Conservation (phyloP, 2,329 filamentous ascomycete genomes). For the Zarea fungicola region DNA sequence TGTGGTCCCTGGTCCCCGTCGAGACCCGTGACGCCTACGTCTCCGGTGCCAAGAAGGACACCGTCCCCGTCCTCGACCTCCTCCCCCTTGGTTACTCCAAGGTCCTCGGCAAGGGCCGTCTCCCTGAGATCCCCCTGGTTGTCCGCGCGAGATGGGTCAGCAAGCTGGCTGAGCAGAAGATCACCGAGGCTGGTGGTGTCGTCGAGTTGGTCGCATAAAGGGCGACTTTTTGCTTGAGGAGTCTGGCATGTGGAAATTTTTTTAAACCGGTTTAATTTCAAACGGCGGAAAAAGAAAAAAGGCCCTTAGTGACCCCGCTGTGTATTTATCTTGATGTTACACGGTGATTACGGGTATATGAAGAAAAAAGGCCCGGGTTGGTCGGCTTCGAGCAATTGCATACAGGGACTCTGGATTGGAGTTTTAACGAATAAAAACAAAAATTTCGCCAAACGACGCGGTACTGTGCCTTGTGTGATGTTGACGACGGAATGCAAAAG, state of each 20-base stretch:
- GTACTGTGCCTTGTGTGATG: background rate
- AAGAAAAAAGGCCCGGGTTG: conserved; percentile 25
- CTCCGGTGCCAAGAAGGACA: conserved; percentile 73
- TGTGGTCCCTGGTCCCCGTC: conserved; percentile 89
- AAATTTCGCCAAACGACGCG: conserved; percentile 27
- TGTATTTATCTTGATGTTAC: conserved; percentile 13
- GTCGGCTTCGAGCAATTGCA: conserved; percentile 40
- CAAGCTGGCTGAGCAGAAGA: conserved; percentile 97
- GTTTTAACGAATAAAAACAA: conserved; percentile 36
- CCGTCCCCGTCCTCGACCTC: conserved; percentile 95
- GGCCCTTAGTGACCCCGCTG: conserved; percentile 12
- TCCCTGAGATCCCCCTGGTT: conserved; percentile 88
- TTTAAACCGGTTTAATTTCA: conserved; percentile 22
- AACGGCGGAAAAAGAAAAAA: conserved; percentile 17
- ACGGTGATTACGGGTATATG: conserved; percentile 14
- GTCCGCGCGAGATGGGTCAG: conserved; percentile 94
- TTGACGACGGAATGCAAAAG: too few relatives aligned
- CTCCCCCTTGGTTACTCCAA: conserved; percentile 97
- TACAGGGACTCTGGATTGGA: conserved; percentile 34
- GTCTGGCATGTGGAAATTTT: conserved; percentile 27
- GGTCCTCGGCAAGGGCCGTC: conserved; percentile 95
- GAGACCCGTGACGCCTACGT: conserved; percentile 95
- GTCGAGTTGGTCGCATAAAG: conserved; percentile 84
- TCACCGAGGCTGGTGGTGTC: conserved; percentile 94
- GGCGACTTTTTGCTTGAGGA: conserved; percentile 19